Evolutionary conservation across 345 rosid species (phyloP).

Genomic region (Pistacia integerrima): DNA sequence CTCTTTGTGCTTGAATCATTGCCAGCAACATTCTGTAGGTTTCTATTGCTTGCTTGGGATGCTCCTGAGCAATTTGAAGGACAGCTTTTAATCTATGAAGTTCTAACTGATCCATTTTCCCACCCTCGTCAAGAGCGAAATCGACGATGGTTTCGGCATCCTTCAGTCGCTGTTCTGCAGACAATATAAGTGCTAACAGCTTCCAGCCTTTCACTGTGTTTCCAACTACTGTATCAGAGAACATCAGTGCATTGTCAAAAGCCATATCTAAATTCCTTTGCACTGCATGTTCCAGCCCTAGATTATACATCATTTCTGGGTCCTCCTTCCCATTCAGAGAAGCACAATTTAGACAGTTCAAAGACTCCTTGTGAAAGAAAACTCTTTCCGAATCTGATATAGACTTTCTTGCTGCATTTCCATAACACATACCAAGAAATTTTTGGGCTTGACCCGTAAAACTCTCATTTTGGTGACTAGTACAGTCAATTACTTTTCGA

Average conservation of each 20-base stretch:
- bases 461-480: constrained; percentile 44
- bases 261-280: constrained; percentile 85
- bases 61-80: constrained; percentile 81
- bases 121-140: constrained; percentile 78
- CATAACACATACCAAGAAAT: constrained; percentile 85
- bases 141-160: constrained; percentile 79
- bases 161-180: constrained; percentile 66
- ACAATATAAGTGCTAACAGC: constrained; percentile 66
- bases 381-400: constrained; percentile 70
- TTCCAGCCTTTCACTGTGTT: constrained; percentile 74
- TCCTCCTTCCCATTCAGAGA: constrained; percentile 47
- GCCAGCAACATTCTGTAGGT: constrained; percentile 80
- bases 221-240: constrained; percentile 54
- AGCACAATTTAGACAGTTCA: constrained; percentile 62
- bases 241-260: constrained; percentile 61
- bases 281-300: constrained; percentile 74
- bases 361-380: constrained; percentile 57
- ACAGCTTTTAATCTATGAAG: constrained; percentile 79
- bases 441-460: constrained; percentile 59
- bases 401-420: constrained; percentile 75
- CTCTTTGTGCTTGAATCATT: constrained; percentile 72
- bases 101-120: constrained; percentile 60
- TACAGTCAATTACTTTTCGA: constrained; percentile 46
- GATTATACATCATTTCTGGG: constrained; percentile 57
- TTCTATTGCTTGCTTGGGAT: constrained; percentile 85